Conservation (phyloP, 305 asterid species). For the Striga hermonthica region DNA sequence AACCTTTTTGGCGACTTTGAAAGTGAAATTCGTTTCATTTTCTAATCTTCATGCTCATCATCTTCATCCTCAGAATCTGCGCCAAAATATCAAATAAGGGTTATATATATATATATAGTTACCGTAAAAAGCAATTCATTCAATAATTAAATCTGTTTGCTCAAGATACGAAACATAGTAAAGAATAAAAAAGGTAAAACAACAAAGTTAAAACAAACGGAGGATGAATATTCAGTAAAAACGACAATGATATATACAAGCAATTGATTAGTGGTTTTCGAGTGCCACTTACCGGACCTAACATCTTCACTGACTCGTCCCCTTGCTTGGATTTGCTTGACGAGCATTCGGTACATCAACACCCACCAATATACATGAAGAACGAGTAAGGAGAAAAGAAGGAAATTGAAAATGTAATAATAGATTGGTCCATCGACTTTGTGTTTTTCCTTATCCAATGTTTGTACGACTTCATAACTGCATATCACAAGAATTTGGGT, state of each 20-base stretch:
- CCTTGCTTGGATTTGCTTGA: slow-evolving; percentile 77
- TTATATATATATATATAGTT: neutral
- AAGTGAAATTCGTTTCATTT: slow-evolving; percentile 15
- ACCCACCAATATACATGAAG: slow-evolving; percentile 98
- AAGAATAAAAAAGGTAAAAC: neutral
- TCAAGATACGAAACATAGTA: neutral
- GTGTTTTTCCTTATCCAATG: slow-evolving; percentile 77
- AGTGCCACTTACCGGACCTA: slow-evolving; percentile 74
- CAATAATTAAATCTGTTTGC: neutral
- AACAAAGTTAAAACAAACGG: too few relatives aligned
- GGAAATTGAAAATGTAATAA: slow-evolving; percentile 86
- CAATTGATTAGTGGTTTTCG: neutral
- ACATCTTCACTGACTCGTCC: slow-evolving; percentile 87
- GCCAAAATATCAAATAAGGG: neutral
- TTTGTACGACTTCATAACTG: slow-evolving; percentile 81
- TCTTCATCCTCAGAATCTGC: slow-evolving; percentile 87
- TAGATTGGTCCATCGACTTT: slow-evolving; percentile 70
- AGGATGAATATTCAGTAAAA: too few relatives aligned
- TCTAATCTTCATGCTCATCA: slow-evolving; percentile 71
- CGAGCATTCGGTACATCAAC: slow-evolving; percentile 93
- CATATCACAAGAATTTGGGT: slow-evolving; percentile 6
- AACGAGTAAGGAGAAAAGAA: slow-evolving; percentile 81
- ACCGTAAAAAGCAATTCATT: slow-evolving; percentile 7
- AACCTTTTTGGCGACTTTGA: slow-evolving; percentile 29
- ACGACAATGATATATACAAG: neutral